Evolutionary conservation across 345 rosid species (phyloP).

Genomic region (Lepidium sativum): DNA sequence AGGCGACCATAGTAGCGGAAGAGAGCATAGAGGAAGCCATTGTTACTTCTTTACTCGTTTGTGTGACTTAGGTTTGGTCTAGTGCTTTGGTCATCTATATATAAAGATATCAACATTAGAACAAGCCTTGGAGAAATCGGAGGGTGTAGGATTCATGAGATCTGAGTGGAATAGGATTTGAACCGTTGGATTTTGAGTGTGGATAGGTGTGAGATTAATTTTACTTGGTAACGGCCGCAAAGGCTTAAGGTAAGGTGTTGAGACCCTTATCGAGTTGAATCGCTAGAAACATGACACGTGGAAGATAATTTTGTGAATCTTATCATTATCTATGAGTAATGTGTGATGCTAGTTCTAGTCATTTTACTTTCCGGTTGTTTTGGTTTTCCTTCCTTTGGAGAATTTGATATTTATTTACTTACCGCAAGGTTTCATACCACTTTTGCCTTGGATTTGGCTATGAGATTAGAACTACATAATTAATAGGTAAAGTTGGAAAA

Average conservation of each 20-base stretch:
- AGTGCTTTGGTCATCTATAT: slow-evolving; percentile 8
- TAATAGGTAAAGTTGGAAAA: no score
- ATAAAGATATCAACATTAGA: slow-evolving; percentile 26
- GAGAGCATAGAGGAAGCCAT: slow-evolving; percentile 59
- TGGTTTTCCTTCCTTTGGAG: background rate
- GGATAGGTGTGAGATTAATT: slow-evolving; percentile 12
- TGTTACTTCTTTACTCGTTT: background rate
- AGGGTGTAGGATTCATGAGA: slow-evolving; percentile 17
- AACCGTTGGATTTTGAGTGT: slow-evolving; percentile 34
- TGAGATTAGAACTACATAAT: background rate
- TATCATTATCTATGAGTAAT: slow-evolving; percentile 21
- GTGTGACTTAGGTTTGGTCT: background rate
- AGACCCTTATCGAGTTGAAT: slow-evolving; percentile 19
- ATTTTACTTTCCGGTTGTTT: background rate
- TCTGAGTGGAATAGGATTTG: background rate
- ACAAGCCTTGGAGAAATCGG: slow-evolving; percentile 18
- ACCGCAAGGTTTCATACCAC: background rate
- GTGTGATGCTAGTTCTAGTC: slow-evolving; percentile 21
- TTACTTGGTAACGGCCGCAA: slow-evolving; percentile 17
- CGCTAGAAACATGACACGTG: slow-evolving; percentile 15
- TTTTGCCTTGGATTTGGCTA: background rate
- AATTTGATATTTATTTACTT: background rate
- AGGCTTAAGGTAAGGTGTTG: slow-evolving; percentile 15
- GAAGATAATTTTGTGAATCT: slow-evolving; percentile 23
- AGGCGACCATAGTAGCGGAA: slow-evolving; percentile 37